Percentiles rank a stretch among this genome's conserved stretches.
Evolutionary conservation across 1,284 basidiomycete species (phyloP).

Genomic region (Ustilago loliicola): DNA sequence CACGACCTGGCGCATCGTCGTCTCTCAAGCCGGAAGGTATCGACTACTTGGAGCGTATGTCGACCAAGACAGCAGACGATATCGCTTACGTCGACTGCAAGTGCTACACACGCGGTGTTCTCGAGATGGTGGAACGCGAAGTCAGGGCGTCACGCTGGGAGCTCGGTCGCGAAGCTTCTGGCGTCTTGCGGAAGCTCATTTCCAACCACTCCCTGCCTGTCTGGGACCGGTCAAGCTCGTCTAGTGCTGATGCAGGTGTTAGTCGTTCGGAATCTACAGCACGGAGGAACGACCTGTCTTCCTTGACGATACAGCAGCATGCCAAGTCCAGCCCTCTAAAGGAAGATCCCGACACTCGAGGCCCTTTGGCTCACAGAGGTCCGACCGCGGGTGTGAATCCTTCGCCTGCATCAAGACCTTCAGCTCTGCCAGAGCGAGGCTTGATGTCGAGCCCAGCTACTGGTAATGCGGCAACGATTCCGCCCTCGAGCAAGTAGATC

Average conservation of each 20-base stretch:
- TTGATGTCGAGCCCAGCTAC: slow-evolving; percentile 12
- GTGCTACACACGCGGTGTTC: slow-evolving; percentile 46
- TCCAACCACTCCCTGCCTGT: slow-evolving; percentile 43
- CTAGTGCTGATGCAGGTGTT: neutral
- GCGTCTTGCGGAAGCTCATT: slow-evolving; percentile 57
- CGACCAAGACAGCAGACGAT: slow-evolving; percentile 49
- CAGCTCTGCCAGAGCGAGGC: neutral
- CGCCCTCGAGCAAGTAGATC: neutral
- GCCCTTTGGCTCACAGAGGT: neutral
- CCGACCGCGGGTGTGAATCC: neutral
- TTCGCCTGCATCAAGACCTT: slow-evolving; percentile 13
- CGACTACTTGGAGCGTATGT: slow-evolving; percentile 51
- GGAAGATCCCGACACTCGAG: slow-evolving; percentile 24
- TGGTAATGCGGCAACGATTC: neutral
- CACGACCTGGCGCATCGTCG: slow-evolving; percentile 2
- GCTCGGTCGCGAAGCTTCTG: slow-evolving; percentile 56
- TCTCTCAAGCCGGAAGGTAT: slow-evolving; percentile 43
- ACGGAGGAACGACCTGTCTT: slow-evolving; percentile 22
- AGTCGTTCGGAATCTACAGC: neutral
- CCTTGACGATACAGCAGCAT: slow-evolving; percentile 26
- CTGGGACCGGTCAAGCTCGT: slow-evolving; percentile 25
- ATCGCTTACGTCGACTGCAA: slow-evolving; percentile 51
- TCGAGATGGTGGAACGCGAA: slow-evolving; percentile 57
- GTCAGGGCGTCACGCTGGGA: slow-evolving; percentile 59
- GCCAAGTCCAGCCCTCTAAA: slow-evolving; percentile 21